Conservation (phyloP, 2,329 filamentous ascomycete species). For the Tolypocladium pustulatum region DNA sequence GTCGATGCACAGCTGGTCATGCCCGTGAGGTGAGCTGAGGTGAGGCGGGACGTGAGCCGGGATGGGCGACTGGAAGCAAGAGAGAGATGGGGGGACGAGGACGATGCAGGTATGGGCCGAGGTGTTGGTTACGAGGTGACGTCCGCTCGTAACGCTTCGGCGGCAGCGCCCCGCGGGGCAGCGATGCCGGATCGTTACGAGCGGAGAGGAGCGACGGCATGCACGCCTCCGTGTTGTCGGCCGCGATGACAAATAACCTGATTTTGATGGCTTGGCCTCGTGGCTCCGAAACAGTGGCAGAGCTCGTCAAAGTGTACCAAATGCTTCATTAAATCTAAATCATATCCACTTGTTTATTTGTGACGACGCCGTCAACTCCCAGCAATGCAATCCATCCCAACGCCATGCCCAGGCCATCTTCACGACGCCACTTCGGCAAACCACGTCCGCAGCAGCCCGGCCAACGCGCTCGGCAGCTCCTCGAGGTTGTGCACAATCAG, state of each 20-base stretch:
- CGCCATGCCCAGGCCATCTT: not conserved
- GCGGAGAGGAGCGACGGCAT: not conserved
- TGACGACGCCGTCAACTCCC: not conserved
- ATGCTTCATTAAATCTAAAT: not conserved
- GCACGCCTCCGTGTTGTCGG: not conserved
- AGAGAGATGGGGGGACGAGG: not conserved
- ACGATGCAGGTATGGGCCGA: not conserved
- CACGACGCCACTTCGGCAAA: conserved; percentile 61
- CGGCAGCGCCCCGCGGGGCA: not conserved
- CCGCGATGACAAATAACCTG: not conserved
- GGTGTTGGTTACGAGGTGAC: not conserved
- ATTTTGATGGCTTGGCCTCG: too few species aligned
- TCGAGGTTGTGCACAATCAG: conserved; percentile 85
- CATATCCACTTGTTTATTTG: too few species aligned
- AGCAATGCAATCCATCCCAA: not conserved
- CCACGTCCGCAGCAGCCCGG: conserved; percentile 87
- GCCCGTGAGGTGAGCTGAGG: not conserved
- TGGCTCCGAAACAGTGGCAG: not conserved
- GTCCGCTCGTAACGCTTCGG: not conserved
- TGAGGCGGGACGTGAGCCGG: too few species aligned
- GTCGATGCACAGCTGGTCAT: not conserved
- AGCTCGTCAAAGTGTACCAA: too few species aligned
- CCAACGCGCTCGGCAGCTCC: conserved; percentile 81
- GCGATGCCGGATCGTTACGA: not conserved
- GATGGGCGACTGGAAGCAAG: not conserved